These are phyloP conservation scores for Naegleria gruberi DNA, from an alignment of 208 protist genomes.

Conservation along the genomic window DNA sequence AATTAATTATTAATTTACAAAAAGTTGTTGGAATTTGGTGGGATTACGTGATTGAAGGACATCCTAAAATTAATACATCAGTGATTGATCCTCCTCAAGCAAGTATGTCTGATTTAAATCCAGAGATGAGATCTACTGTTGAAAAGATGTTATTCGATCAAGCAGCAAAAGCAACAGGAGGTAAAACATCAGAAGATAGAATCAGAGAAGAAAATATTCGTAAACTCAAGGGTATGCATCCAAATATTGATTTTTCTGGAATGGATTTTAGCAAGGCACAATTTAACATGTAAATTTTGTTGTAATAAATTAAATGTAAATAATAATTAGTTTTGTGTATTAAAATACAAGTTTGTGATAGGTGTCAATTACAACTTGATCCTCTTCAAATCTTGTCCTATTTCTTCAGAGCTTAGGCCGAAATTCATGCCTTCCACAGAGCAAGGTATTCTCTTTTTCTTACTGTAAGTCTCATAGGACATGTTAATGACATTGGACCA, in stretches of 20 bases:
- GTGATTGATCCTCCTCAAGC: constrained; percentile 85
- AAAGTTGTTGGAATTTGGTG: neutral
- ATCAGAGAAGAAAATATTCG: constrained; percentile 2
- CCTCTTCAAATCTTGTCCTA: neutral
- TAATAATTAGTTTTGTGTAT: neutral
- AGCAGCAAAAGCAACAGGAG: constrained; percentile 55
- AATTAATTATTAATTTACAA: neutral
- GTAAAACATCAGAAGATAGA: neutral
- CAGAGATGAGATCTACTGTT: constrained; percentile 78
- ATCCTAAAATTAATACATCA: constrained; percentile 76
- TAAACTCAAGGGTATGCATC: constrained; percentile 10
- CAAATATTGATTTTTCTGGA: neutral
- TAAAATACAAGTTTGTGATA: neutral
- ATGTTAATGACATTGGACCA: neutral
- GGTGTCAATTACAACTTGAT: neutral
- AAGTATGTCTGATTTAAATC: constrained; percentile 82
- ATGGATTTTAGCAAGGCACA: neutral
- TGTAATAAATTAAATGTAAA: neutral
- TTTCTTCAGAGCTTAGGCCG: neutral
- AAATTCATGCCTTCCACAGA: neutral
- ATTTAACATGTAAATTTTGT: neutral
- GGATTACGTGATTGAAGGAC: neutral
- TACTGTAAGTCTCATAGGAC: neutral
- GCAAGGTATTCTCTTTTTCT: neutral
- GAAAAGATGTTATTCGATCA: constrained; percentile 94